Evolutionary conservation across 2,329 filamentous ascomycete genomes (phyloP), one percentile per base, ranked within the genome.

Genomic region (Alternaria arbusti): DNA sequence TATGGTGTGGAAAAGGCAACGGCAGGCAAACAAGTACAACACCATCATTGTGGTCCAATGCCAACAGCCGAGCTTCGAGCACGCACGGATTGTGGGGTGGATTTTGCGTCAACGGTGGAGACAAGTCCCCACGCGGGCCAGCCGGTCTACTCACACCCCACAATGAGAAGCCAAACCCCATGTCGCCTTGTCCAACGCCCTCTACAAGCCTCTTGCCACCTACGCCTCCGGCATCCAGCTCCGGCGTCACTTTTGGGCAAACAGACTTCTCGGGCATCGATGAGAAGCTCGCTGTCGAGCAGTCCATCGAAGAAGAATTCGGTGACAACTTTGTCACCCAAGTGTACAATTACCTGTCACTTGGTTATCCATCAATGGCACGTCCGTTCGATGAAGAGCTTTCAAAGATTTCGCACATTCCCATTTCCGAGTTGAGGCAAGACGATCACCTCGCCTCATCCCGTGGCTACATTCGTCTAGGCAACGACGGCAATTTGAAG

Each of bases 321-420:
- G 85, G 90, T 64, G 93, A 97, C 77, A 85, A 85, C 4, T 97
- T 97, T 77, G 89, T 97, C 59, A 97, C 94, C 0, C 95, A 98
- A 80, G 94, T 98, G 8, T 98, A 96, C 85, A 97, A 98, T 79
- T 98, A 98, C 79, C 86, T 98, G 15, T 97, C 93, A 0, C 86
- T 98, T 6, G 95, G 95, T 6, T 97, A 97, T 78, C 94, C 95
- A 4, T 90, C 92, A 32, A 89, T 94, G 73, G 95, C 94, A 11
- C 88, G 91, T 22, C 86, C 88, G 40, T 98, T 92, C 74, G 95
- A 98, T 75, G 87, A 90, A 11, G 95, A 98, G 82, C 84, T 98
- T 20, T 88, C 90, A 70, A 93, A 91, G 76, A 96, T 97, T 60
- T 91, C 90, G 30, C 85, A 86, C 10, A 89, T 97, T 7, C 77